Evolutionary conservation across 805 yeast genomes (phyloP).

Genomic region (Candida oleophila): DNA sequence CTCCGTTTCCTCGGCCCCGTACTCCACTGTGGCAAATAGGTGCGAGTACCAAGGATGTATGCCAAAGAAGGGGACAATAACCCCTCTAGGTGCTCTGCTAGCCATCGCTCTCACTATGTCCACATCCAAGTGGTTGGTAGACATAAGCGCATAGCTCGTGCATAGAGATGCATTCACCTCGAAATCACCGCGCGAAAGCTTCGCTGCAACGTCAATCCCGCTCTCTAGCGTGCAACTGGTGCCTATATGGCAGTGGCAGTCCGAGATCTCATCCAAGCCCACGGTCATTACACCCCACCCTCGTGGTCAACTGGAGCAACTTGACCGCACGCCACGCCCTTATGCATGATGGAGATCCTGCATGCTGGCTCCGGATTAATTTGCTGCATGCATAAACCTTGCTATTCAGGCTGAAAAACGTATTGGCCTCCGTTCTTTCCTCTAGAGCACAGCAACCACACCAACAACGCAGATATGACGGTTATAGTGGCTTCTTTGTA

Average conservation of each 20-base stretch:
- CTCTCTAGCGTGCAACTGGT: slow-evolving; percentile 13
- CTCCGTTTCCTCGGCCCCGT: slow-evolving; percentile 1
- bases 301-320: too few relatives aligned
- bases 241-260: slow-evolving; percentile 38
- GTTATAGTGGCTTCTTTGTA: slow-evolving; percentile 69
- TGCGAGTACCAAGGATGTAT: slow-evolving; percentile 94
- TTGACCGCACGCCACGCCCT: too few relatives aligned
- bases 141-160: slow-evolving; percentile 24
- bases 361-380: too few relatives aligned
- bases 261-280: slow-evolving; percentile 8
- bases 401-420: too few relatives aligned
- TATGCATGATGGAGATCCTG: too few relatives aligned
- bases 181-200: slow-evolving; percentile 21
- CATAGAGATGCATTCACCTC: neutral
- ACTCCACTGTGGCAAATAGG: slow-evolving; percentile 41
- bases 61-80: slow-evolving; percentile 56
- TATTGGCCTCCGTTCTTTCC: too few relatives aligned
- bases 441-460: too few relatives aligned
- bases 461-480: too few relatives aligned
- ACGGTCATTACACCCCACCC: too few relatives aligned
- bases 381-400: too few relatives aligned
- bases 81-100: neutral
- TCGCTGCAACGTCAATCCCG: slow-evolving; percentile 8
- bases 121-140: slow-evolving; percentile 37
- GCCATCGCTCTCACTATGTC: slow-evolving; percentile 19